Evolutionary conservation across 78 protist genomes (phyloP).

Genomic region (Cavenderia fasciculata): DNA sequence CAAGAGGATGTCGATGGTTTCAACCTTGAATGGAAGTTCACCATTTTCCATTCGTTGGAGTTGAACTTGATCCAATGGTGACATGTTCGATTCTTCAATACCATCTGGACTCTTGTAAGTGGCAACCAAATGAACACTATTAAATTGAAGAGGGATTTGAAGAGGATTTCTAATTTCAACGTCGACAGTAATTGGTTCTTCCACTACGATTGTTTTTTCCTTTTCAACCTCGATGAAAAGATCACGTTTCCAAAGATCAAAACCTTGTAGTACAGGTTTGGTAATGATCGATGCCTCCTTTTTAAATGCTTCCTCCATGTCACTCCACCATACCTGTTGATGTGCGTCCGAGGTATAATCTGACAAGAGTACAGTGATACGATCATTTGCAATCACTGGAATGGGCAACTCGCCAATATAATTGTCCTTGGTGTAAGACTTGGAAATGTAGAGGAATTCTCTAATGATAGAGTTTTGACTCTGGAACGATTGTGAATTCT

Average conservation of each 20-base stretch:
- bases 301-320: conserved; percentile 69
- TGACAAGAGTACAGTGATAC: neutral
- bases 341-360: conserved; percentile 44
- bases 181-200: conserved; percentile 57
- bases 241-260: conserved; percentile 67
- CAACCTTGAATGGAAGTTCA: conserved; percentile 45
- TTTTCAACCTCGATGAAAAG: conserved; percentile 38
- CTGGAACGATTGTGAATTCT: conserved; percentile 65
- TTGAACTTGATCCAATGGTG: conserved; percentile 52
- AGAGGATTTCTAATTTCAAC: conserved; percentile 65
- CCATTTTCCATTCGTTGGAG: conserved; percentile 16
- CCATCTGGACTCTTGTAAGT: conserved; percentile 14
- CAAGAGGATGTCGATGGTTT: conserved; percentile 27
- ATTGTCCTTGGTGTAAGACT: conserved; percentile 40
- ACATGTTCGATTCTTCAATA: conserved; percentile 47
- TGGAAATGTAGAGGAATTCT: conserved; percentile 63
- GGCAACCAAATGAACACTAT: conserved; percentile 67
- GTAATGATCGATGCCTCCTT: conserved; percentile 48
- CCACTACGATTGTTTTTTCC: conserved; percentile 64
- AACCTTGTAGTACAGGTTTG: conserved; percentile 59
- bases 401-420: conserved; percentile 61
- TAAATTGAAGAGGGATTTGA: conserved; percentile 68
- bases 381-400: conserved; percentile 35
- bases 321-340: conserved; percentile 57
- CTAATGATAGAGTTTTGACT: conserved; percentile 64